Base-by-base conservation (phyloP, 2,329 filamentous ascomycete species). In the Trichoderma sp. region DNA sequence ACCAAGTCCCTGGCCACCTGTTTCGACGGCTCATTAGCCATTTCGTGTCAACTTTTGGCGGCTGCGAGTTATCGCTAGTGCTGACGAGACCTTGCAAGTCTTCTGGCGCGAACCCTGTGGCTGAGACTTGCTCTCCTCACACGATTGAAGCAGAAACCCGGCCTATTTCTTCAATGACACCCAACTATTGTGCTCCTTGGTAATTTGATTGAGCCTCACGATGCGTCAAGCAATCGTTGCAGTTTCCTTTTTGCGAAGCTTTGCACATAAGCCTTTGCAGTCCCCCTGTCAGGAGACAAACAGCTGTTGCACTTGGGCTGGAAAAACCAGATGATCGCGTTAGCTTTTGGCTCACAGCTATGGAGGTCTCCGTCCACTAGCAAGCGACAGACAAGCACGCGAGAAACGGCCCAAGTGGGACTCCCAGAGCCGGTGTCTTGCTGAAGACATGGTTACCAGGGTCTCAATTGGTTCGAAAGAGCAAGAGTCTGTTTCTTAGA, bases 11-110 rank as follows among this genome's bases (percentile, higher is more conserved):
- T 47, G 11, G 26, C 26, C 32, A 20, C 30, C 23, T 15, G 59
- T 63, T 20, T 28, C 34, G 17, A 20, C 17, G n/a, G n/a, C 28
- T 32, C 11, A 34, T 28, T 67, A 36, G 32, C 50, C 17, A 43
- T 28, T 17, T 30, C 65, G 65, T 68, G 65, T 68, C 53, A 64
- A 68, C 65, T 59, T 68, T 68, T 58, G 65, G 65, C 23, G 65
- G 23, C 53, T 7, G 34, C 34, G 34, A 39, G 23, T 39, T 39
- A 28, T 43, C 65, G 12, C 53, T 68, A 68, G 65, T 68, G 65
- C 65, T 68, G 53, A 68, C 65, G 7, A 9, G 6, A n/a, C 4
- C 53, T 39, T 68, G 50, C 65, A 47, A 47, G n/a, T 53, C 9
- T 17, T 65, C 30, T 65, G 62, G 62, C 62, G 36, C 53, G 65